Evolutionary conservation across 2,329 filamentous ascomycete genomes (phyloP).

Genomic region (Sarocladium strictum): DNA sequence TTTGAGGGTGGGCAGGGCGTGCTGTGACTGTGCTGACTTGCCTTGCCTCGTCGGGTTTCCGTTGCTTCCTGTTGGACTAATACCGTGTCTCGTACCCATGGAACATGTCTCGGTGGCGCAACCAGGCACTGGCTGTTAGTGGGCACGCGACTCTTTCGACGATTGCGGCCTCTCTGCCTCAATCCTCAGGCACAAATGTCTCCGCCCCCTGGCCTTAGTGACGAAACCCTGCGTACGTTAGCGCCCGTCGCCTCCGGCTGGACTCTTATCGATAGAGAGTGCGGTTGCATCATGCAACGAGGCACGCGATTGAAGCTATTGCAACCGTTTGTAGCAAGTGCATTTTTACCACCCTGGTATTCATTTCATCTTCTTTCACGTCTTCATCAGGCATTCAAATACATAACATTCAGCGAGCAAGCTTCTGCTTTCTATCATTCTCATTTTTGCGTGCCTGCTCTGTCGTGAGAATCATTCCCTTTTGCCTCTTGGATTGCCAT

Average conservation of each 20-base stretch:
- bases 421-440: too few species aligned
- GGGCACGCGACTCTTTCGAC: constrained; percentile 1
- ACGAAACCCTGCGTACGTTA: background rate
- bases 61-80: background rate
- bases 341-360: too few species aligned
- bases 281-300: too few species aligned
- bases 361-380: too few species aligned
- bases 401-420: too few species aligned
- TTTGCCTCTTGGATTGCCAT: too few species aligned
- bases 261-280: too few species aligned
- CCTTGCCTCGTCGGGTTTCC: too few species aligned
- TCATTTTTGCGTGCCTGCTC: background rate
- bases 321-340: too few species aligned
- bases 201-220: background rate
- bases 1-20: background rate
- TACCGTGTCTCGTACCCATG: background rate
- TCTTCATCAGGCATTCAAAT: too few species aligned
- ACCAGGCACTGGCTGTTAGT: background rate
- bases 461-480: background rate
- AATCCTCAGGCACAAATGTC: background rate
- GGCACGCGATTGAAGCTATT: too few species aligned
- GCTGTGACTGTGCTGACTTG: background rate
- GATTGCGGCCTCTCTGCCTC: background rate
- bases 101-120: constrained; percentile 5
- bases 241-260: background rate